A percentile compares a stretch with the other conserved stretches of the same genome.
Conservation (phyloP, 2,329 filamentous ascomycete species). For the Nemania diffusa region DNA sequence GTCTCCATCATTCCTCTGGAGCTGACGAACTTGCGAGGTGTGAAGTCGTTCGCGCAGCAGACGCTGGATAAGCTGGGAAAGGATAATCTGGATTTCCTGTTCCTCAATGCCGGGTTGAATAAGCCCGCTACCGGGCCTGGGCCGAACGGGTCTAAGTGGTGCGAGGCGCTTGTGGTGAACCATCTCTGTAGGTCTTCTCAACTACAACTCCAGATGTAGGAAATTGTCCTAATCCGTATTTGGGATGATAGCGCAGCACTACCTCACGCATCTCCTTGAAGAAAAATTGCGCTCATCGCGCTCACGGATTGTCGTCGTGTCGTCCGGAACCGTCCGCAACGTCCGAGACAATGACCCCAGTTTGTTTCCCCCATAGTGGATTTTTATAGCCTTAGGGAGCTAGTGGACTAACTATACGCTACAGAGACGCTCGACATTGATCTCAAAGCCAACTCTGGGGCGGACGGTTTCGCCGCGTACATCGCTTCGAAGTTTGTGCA, state of each 20-base stretch:
- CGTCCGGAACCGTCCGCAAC: slow-evolving; percentile 58
- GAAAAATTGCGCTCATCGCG: slow-evolving; percentile 58
- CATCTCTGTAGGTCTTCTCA: slow-evolving; percentile 56
- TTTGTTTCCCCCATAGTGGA: slow-evolving; percentile 27
- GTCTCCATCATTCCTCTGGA: slow-evolving; percentile 60
- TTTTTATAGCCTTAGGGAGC: no score
- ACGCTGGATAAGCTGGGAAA: slow-evolving; percentile 55
- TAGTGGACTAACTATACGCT: slow-evolving; percentile 10
- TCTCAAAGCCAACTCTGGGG: slow-evolving; percentile 6
- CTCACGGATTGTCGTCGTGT: slow-evolving; percentile 61
- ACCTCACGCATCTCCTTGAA: slow-evolving; percentile 59
- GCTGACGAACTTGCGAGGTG: slow-evolving; percentile 55
- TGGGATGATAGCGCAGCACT: slow-evolving; percentile 58
- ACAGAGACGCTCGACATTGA: slow-evolving; percentile 5
- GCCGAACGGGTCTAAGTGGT: slow-evolving; percentile 58
- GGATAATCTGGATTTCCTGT: slow-evolving; percentile 57
- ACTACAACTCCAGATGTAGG: not conserved
- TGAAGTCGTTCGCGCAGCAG: slow-evolving; percentile 59
- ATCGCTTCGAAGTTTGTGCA: slow-evolving; percentile 60
- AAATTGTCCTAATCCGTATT: not conserved
- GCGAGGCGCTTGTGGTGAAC: slow-evolving; percentile 61
- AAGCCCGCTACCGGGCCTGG: slow-evolving; percentile 50
- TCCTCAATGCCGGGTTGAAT: slow-evolving; percentile 58
- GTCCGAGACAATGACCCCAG: slow-evolving; percentile 51
- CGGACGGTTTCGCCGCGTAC: slow-evolving; percentile 49